Evolutionary conservation across 1,139 yeast genomes (phyloP).

Genomic region (Zygosaccharomyces pseudobailii): DNA sequence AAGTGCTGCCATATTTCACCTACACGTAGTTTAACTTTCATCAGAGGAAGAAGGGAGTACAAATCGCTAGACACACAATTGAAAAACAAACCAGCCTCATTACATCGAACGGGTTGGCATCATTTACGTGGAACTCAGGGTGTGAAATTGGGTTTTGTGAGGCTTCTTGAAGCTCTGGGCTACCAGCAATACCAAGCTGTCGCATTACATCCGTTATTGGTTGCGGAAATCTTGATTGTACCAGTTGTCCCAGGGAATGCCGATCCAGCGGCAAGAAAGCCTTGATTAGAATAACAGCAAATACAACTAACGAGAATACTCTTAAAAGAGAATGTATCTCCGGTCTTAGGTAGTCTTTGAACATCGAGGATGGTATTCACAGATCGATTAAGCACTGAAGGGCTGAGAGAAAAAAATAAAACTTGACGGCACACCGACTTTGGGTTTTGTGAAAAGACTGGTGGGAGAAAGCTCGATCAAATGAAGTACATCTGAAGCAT

Average conservation of each 20-base stretch:
- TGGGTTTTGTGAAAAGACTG: no score
- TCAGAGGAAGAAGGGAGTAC: constrained; percentile 14
- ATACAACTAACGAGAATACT: constrained; percentile 2
- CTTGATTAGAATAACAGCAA: constrained; percentile 1
- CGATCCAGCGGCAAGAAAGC: constrained; percentile 1
- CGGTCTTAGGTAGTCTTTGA: background rate
- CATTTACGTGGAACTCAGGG: constrained; percentile 20
- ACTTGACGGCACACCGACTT: no score
- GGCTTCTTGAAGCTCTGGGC: background rate
- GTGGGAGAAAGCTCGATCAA: background rate
- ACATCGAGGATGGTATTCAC: background rate
- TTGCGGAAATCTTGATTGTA: background rate
- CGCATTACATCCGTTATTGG: background rate
- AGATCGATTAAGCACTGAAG: background rate
- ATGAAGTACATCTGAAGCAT: background rate
- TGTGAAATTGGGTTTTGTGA: constrained; percentile 12
- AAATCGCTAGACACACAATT: constrained; percentile 13
- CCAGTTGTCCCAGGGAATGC: background rate
- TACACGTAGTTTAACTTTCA: background rate
- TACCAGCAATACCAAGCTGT: background rate
- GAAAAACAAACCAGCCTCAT: constrained; percentile 16
- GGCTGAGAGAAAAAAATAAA: background rate
- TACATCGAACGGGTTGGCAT: constrained; percentile 22
- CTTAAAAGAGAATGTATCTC: background rate
- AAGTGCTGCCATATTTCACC: background rate